Conservation (phyloP, 1,284 basidiomycete genomes). For the Fomitopsis palustris region DNA sequence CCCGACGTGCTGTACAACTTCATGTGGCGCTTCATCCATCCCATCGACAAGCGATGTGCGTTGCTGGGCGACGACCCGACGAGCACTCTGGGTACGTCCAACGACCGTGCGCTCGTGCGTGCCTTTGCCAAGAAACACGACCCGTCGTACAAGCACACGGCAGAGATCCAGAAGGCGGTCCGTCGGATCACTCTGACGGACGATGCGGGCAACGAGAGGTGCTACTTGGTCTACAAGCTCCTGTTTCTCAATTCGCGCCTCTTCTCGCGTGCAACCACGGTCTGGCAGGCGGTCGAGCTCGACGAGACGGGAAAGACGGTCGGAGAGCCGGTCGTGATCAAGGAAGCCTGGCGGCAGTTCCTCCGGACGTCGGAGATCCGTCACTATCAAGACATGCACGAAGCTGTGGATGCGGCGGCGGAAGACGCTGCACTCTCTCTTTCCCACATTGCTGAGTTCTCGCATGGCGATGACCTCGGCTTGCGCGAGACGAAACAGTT, state of each 20-base stretch:
- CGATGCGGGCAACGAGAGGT: not conserved
- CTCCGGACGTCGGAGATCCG: not conserved
- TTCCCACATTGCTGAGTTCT: not conserved
- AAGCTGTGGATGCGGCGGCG: not conserved
- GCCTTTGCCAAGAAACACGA: not conserved
- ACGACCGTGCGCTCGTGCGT: not conserved
- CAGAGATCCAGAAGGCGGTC: not conserved
- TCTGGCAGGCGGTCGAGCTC: slow-evolving; percentile 1
- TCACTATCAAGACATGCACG: not conserved
- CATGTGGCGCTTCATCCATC: slow-evolving; percentile 14
- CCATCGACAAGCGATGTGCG: not conserved
- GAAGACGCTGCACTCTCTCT: not conserved
- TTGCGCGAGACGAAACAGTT: not conserved
- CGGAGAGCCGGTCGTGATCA: not conserved
- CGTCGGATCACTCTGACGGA: not conserved
- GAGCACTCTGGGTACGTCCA: not conserved
- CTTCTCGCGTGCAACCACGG: slow-evolving; percentile 6
- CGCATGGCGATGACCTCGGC: not conserved
- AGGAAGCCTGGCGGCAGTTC: not conserved
- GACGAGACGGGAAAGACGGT: not conserved
- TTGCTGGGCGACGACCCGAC: slow-evolving; percentile 12
- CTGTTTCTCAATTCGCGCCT: slow-evolving; percentile 10
- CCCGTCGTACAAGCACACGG: not conserved
- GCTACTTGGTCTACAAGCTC: slow-evolving; percentile 8
- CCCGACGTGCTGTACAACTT: slow-evolving; percentile 9